Evolutionary conservation across 2,329 filamentous ascomycete species (phyloP), one percentile per base, ranked within the genome.

Genomic region (Verticillium nubilum): DNA sequence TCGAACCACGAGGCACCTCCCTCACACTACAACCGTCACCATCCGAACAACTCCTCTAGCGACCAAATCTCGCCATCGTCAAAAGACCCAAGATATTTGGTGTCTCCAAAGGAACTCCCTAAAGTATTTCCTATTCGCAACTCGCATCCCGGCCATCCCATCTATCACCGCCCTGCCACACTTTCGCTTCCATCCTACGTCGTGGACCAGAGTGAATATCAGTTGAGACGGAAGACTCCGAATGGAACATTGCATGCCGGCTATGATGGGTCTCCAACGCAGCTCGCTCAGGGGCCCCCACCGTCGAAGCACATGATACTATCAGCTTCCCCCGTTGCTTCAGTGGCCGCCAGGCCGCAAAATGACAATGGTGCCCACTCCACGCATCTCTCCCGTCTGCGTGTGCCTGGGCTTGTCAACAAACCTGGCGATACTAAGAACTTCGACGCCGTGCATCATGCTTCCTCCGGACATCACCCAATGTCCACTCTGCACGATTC

Each of bases 181-280:
- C 29, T 52, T 15, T 35, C 52, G 15, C 58, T 59, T 17, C 59
- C 55, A 19, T 52, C 58, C n/a, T 62, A 60, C 6, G 50, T 61
- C 25, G 23, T 59, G 29, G 74, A 77, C 4, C 72, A 74, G 59
- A 71, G 74, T 58, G 92, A 97, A 72, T 87, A 96, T 72, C 90
- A 91, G 67, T 80, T 97, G 59, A 86, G 94, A 65, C 86, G 94
- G 65, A 98, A 98, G 74, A 98, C 94, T 9, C 95, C 94, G 4
- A 94, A 88, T 69, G 95, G 94, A n/a, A 97, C 92, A 37, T 83
- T 98, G 62, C 89, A 94, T 64, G 92, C 91, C 58, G 92, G 92
- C 12, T 97, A 97, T 69, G 93, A 98, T 80, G 92, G 90, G 31
- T 91, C 90, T 5, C 86, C 88, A 1, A 81, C 87, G 25, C 89